Evolutionary conservation across 148 eudicot genomes (phyloP), one percentile per base, ranked within the genome.

Genomic region (Dysphania ambrosioides): DNA sequence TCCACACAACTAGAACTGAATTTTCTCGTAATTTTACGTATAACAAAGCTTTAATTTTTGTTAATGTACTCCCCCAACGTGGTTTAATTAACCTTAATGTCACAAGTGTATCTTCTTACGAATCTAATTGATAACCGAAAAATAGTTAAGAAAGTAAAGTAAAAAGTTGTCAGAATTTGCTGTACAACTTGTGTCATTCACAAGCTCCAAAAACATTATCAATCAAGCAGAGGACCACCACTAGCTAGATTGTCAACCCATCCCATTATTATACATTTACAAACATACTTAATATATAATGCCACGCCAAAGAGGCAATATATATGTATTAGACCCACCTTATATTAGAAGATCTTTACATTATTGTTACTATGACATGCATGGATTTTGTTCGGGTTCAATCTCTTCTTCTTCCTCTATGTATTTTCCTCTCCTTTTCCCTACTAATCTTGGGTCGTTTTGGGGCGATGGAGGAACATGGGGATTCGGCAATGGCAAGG

Each of bases 381-480:
- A 76, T 76, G 79, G 66, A 76, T 51, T 68, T 67, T 69, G 53
- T 53, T 32, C 68, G 56, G 38, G 56, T 66, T 35, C 51, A 74
- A 35, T 59, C 74, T 41, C 64, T 62, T 42, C 63, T 71, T 36
- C 58, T 75, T 49, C 51, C 63, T 9, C 18, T 68, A 4, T 71
- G 47, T 36, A 12, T 65, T 36, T 65, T 65, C 68, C 68, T 42
- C 15, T 76, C 27, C 60, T 65, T 69, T 59, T 75, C 29, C 42
- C 53, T 59, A 19, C 40, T 76, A 16, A 76, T 77, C 5, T 35
- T 72, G 59, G 82, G 75, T 19, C 71, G 72, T 63, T 40, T 70
- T 21, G 77, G 64, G 5, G 67, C 58, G 58, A 47, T 77, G 64
- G 85, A 77, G 61, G 81, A 73, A 68, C 77, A 72, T 53, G 76